Base-by-base conservation (phyloP, 176 grass and related monocot genomes). In the Cymbopogon citratus region DNA sequence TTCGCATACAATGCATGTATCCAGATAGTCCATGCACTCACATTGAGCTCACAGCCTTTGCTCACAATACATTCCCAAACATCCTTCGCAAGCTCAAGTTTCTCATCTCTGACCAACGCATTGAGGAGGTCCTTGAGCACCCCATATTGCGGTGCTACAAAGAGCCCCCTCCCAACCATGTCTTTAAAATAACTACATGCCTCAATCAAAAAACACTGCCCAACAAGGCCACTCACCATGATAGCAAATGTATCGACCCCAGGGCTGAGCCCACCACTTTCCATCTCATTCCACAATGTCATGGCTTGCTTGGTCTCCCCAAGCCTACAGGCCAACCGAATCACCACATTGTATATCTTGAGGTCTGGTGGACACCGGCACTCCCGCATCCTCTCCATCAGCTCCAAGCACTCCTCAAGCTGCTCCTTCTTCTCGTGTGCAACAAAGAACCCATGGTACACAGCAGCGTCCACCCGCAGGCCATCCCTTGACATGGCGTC, bases 11-110 rank as follows among this genome's bases (percentile, higher is more conserved):
- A 38, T 27, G 90, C 88, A 88, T 98, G 95, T 35, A 98, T 91
- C 95, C 92, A 98, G 62, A 98, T 95, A 54, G 95, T 95, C 95
- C 95, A 95, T 56, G 92, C 85, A 73, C 82, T 84, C 43, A 93
- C 92, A 83, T 98, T 95, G 11, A 98, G 81, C 69, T 98, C 92
- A 62, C 95, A 95, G 9, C 86, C 88, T 85, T 81, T 98, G 78
- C 48, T 91, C 80, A 85, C 6, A 40, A 98, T 91, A 77, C 84
- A 95, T 80, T 73, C 74, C 95, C 95, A 98, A 75, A 98, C 77
- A 64, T 98, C 95, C 78, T 91, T 93, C 8, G 95, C 92, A 75
- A 98, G 86, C 79, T 98, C 92, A 2, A 93, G 86, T 73, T 98
- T 98, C 44, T 83, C 87, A 84, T 87, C 88, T 74, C 92, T 87